Evolutionary conservation across 2,329 filamentous ascomycete genomes (phyloP), one percentile per base, ranked within the genome.

Genomic region (Colletotrichum truncatum): DNA sequence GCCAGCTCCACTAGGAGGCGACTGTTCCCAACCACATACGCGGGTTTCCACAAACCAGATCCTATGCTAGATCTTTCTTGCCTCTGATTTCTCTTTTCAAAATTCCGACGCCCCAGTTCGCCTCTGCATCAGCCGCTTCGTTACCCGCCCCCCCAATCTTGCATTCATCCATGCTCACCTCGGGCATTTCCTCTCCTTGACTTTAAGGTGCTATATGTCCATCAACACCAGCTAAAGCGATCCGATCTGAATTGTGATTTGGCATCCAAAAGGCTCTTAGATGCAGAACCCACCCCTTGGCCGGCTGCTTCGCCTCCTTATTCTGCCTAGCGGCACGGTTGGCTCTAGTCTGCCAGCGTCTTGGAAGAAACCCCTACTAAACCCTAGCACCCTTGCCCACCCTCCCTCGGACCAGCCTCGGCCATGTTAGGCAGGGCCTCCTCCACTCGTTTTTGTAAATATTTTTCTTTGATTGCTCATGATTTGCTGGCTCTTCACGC

Each of bases 361-460:
- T 48, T 66, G 43, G 28, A 9, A 55, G 43, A 38, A 21, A 60
- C 58, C 62, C 62, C 57, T 38, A 65, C 43, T 43, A 43, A 53
- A 49, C 58, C 34, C 60, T 21, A 21, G 9, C 41, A 66, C 56
- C 63, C 63, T 66, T 66, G 63, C 18, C 43, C 23, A 21, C 49
- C 25, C 51, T 51, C 41, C 38, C 16, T 16, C 63, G 43, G 61
- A 43, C 51, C 51, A 36, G 58, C 36, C 43, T 66, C 63, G 51
- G 63, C 57, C 51, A 48, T 23, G 43, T 41, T 18, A 57, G 54
- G 30, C 14, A 36, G 41, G 49, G 9, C 23, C 30, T 43, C 46
- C 39, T 64, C 49, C 62, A 55, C 49, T 25, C 16, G 43, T n/a
- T 48, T 21, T 16, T 49, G 49, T 36, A 55, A 62, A 55, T 43